phyloP scores from a whole-genome alignment of 768 basidiomycete species.

The Xerocomus potaroensis region DNA sequence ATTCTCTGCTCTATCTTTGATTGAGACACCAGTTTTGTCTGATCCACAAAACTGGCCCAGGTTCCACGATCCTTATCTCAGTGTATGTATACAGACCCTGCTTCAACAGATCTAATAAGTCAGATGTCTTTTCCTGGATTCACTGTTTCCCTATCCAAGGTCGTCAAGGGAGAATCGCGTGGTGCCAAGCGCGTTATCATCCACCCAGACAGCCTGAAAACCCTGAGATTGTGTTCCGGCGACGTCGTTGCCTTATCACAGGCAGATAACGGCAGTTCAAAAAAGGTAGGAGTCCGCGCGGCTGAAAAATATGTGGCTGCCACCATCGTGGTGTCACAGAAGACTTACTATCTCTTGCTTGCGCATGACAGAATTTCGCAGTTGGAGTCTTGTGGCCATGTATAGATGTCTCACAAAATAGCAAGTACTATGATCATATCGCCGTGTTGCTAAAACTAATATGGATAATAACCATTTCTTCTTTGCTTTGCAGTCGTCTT shows the following conservation, averaged over 20 bases:
- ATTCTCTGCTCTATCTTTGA: not conserved
- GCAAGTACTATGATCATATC: conserved; percentile 38
- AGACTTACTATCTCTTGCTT: conserved; percentile 14
- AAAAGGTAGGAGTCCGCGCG: conserved; percentile 33
- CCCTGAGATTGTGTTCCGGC: conserved; percentile 59
- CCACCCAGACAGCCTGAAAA: conserved; percentile 58
- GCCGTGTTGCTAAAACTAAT: conserved; percentile 12
- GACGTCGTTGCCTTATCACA: conserved; percentile 59
- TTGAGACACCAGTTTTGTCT: not conserved
- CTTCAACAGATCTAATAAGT: conserved; percentile 1
- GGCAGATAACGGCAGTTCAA: conserved; percentile 29
- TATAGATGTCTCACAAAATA: conserved; percentile 49
- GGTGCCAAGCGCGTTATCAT: conserved; percentile 60
- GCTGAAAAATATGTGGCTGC: conserved; percentile 6
- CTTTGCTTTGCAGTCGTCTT: conserved; percentile 42
- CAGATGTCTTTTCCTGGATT: conserved; percentile 29
- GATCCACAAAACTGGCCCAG: too few relatives aligned
- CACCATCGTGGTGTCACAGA: conserved; percentile 5
- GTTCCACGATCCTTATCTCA: too few relatives aligned
- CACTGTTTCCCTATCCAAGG: conserved; percentile 35
- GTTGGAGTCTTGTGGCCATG: conserved; percentile 79
- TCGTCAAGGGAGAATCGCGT: conserved; percentile 40
- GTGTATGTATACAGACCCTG: not conserved
- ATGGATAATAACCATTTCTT: conserved; percentile 4
- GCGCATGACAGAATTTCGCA: conserved; percentile 52